Evolutionary conservation across 1,284 basidiomycete genomes (phyloP).

Genomic region (Trichosporon faecale): DNA sequence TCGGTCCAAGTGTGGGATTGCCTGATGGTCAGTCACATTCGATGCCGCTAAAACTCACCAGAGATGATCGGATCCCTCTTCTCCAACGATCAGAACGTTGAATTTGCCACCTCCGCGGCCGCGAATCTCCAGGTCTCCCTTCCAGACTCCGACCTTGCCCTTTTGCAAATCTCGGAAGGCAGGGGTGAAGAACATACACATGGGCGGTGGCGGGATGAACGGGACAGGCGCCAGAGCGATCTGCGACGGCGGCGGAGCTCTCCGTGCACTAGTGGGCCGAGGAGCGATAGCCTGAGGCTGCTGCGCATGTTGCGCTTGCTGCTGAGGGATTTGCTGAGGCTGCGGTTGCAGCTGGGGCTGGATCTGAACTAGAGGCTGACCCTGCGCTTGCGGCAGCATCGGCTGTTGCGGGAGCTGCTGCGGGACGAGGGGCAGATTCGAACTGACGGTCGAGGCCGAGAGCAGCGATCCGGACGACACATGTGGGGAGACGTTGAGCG

Average conservation of each 20-base stretch:
- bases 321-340: neutral
- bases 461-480: constrained; percentile 12
- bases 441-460: constrained; percentile 16
- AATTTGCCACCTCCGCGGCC: constrained; percentile 46
- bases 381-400: neutral
- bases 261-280: neutral
- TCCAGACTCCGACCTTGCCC: constrained; percentile 48
- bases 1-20: constrained; percentile 42
- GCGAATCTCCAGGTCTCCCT: constrained; percentile 42
- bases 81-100: constrained; percentile 42
- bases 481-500: neutral
- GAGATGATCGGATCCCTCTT: constrained; percentile 36
- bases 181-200: constrained; percentile 51
- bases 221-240: constrained; percentile 35
- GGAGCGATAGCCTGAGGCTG: constrained; percentile 3
- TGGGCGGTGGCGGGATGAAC: constrained; percentile 47
- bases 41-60: constrained; percentile 35
- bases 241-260: constrained; percentile 27
- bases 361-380: neutral
- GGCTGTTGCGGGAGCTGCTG: neutral
- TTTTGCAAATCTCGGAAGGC: constrained; percentile 43
- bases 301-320: neutral
- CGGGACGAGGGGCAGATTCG: constrained; percentile 11
- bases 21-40: constrained; percentile 30
- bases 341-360: neutral